Percentiles rank a stretch among this genome's conserved stretches.
phyloP scores from a whole-genome alignment of 192 early-diverging fungal genomes.

The Gigaspora rosea region DNA sequence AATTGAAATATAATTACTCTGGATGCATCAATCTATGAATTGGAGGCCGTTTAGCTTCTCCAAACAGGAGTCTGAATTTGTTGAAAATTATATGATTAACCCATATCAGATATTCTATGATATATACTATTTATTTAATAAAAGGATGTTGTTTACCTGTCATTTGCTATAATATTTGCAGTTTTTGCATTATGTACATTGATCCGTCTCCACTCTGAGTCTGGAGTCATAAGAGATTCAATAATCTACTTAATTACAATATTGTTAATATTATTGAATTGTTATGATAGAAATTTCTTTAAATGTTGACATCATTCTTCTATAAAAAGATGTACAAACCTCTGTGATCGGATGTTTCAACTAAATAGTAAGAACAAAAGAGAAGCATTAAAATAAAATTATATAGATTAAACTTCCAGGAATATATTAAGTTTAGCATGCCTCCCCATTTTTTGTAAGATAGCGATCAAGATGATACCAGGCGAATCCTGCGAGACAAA shows the following conservation, averaged over 20 bases:
- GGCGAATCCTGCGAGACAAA: not conserved
- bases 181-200: not conserved
- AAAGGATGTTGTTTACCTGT: too few species aligned
- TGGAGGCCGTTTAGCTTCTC: constrained; percentile 2
- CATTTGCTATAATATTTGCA: not conserved
- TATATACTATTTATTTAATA: not conserved
- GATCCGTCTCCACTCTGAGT: not conserved
- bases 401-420: not conserved
- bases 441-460: constrained; percentile 6
- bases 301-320: not conserved
- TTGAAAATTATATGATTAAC: not conserved
- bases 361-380: not conserved
- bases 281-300: not conserved
- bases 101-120: not conserved
- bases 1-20: constrained; percentile 8
- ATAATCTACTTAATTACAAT: not conserved
- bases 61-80: not conserved
- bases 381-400: not conserved
- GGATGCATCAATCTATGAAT: constrained; percentile 8
- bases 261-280: too few species aligned
- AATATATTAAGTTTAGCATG: not conserved
- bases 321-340: not conserved
- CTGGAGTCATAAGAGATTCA: constrained; percentile 11
- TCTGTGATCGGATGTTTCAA: constrained; percentile 19
- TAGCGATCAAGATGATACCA: constrained; percentile 19